phyloP scores from a whole-genome alignment of 768 basidiomycete species.

The Austroboletus eburneus region DNA sequence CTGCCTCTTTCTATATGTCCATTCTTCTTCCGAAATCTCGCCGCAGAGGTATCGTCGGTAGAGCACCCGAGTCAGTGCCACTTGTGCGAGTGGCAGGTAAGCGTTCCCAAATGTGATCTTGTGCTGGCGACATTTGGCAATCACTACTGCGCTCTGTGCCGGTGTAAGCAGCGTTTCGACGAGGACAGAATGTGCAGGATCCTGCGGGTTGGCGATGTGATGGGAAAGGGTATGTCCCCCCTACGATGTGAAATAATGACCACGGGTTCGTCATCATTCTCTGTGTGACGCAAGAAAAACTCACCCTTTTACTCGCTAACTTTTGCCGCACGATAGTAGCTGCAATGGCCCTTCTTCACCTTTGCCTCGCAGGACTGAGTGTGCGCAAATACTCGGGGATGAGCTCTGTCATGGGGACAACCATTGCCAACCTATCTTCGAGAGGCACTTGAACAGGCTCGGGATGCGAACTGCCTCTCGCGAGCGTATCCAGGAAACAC shows the following conservation, averaged over 20 bases:
- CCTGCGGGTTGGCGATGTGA: constrained; percentile 36
- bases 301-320: constrained; percentile 34
- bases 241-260: no score
- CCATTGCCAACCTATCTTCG: constrained; percentile 39
- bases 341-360: constrained; percentile 46
- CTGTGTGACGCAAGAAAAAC: not conserved
- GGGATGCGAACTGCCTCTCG: not conserved
- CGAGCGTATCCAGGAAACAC: constrained; percentile 43
- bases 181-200: constrained; percentile 35
- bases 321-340: constrained; percentile 34
- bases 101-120: constrained; percentile 49
- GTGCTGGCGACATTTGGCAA: constrained; percentile 38
- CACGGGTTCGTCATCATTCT: not conserved
- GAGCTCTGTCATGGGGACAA: constrained; percentile 36
- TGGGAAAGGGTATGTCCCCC: constrained; percentile 57
- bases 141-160: constrained; percentile 30
- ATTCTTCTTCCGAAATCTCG: constrained; percentile 47
- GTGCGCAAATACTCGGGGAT: constrained; percentile 27
- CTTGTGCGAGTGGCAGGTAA: constrained; percentile 46
- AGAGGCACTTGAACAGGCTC: constrained; percentile 22
- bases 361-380: constrained; percentile 33
- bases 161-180: constrained; percentile 23
- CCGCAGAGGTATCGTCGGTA: constrained; percentile 44
- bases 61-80: constrained; percentile 49
- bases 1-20: constrained; percentile 46